These are phyloP conservation scores for Trametes cubensis DNA, from an alignment of 768 basidiomycete genomes.

Conservation along the genomic window DNA sequence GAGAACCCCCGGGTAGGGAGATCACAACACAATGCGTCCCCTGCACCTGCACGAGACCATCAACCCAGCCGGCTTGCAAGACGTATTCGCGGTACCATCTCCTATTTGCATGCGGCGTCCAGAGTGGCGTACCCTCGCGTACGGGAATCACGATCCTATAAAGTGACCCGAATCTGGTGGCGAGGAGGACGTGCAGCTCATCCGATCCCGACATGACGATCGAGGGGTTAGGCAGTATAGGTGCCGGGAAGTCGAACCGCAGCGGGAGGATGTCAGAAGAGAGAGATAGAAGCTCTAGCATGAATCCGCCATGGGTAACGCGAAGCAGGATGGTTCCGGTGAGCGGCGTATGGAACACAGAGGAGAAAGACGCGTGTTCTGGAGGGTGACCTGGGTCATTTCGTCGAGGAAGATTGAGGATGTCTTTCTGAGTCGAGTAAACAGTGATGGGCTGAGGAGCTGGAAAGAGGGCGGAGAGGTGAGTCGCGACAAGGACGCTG, in stretches of 20 bases:
- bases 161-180: slow-evolving; percentile 69
- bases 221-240: slow-evolving; percentile 65
- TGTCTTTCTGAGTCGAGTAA: slow-evolving; percentile 59
- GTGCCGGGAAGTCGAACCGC: slow-evolving; percentile 76
- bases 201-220: slow-evolving; percentile 51
- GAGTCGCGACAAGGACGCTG: slow-evolving; percentile 32
- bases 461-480: slow-evolving; percentile 63
- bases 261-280: slow-evolving; percentile 66
- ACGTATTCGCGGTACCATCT: slow-evolving; percentile 71
- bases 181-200: slow-evolving; percentile 70
- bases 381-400: slow-evolving; percentile 46
- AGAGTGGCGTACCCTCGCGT: slow-evolving; percentile 52
- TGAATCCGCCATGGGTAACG: slow-evolving; percentile 70
- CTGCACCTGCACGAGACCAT: slow-evolving; percentile 57
- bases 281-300: slow-evolving; percentile 78
- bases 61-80: slow-evolving; percentile 52
- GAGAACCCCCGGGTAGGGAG: slow-evolving; percentile 58
- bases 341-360: slow-evolving; percentile 54
- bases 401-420: slow-evolving; percentile 42
- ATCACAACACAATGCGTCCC: slow-evolving; percentile 69
- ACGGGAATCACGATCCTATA: slow-evolving; percentile 73
- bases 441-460: slow-evolving; percentile 53
- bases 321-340: slow-evolving; percentile 74
- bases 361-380: slow-evolving; percentile 75
- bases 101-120: slow-evolving; percentile 55